These are phyloP conservation scores for Annona squamosa DNA, from an alignment of 164 flowering plant genomes.

Conservation along the genomic window DNA sequence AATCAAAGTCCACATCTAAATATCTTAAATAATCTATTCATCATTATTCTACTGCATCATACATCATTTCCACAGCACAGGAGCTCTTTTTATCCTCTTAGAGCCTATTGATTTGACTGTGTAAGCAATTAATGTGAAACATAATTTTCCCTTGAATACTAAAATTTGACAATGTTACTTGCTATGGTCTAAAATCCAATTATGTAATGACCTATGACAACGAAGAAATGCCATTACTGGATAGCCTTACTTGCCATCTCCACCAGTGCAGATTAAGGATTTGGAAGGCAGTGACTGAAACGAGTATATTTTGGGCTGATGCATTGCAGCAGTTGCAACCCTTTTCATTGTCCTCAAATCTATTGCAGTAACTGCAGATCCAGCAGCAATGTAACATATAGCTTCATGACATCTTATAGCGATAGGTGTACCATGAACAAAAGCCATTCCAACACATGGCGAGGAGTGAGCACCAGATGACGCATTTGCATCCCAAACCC, in stretches of 20 bases:
- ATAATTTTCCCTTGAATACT: too few species aligned
- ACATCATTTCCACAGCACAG: too few species aligned
- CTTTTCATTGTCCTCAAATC: conserved; percentile 69
- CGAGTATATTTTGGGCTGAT: conserved; percentile 30
- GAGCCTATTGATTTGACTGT: too few species aligned
- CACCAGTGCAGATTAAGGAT: conserved; percentile 54
- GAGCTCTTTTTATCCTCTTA: too few species aligned
- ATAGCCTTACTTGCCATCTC: conserved; percentile 39
- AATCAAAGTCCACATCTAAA: too few species aligned
- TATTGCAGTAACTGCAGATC: conserved; percentile 44
- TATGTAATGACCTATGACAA: not conserved
- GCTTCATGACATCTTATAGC: conserved; percentile 57
- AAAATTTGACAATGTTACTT: not conserved
- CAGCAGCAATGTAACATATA: conserved; percentile 55
- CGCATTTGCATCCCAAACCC: conserved; percentile 58
- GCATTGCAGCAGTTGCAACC: conserved; percentile 29
- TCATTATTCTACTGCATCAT: too few species aligned
- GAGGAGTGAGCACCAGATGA: conserved; percentile 46
- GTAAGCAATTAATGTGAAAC: too few species aligned
- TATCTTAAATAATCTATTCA: too few species aligned
- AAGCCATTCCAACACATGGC: conserved; percentile 57
- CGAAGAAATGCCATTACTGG: not conserved
- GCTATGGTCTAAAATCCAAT: not conserved
- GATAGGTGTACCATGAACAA: conserved; percentile 38
- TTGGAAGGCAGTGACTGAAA: conserved; percentile 47